Evolutionary conservation across 176 grass and related monocot species (phyloP).

Genomic region (bread wheat (Triticum aestivum)): IWGSC_CS_RefSeq_v2.1 NC_057803.1:435432174-435432673

Average conservation of each 20-base stretch:
- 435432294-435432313: neutral
- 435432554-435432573: constrained; percentile 85
- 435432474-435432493: constrained; percentile 70
- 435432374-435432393: constrained; percentile 22
- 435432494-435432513: constrained; percentile 93
- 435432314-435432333: constrained; percentile 26
- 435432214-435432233: constrained; percentile 24
- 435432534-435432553: constrained; percentile 62
- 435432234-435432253: constrained; percentile 23
- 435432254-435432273: neutral
- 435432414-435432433: constrained; percentile 39
- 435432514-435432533: constrained; percentile 88
- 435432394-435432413: constrained; percentile 32
- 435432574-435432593: neutral
- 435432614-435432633: neutral
- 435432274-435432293: constrained; percentile 1
- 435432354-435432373: constrained; percentile 1
- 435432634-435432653: neutral
- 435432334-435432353: constrained; percentile 2
- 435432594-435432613: constrained; percentile 9
- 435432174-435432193: constrained; percentile 5
- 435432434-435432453: constrained; percentile 49
- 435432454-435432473: constrained; percentile 49
- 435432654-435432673: neutral
- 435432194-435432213: constrained; percentile 31